Evolutionary conservation across 2,329 filamentous ascomycete species (phyloP).

Genomic region (Dothideomycetidae sp.): DNA sequence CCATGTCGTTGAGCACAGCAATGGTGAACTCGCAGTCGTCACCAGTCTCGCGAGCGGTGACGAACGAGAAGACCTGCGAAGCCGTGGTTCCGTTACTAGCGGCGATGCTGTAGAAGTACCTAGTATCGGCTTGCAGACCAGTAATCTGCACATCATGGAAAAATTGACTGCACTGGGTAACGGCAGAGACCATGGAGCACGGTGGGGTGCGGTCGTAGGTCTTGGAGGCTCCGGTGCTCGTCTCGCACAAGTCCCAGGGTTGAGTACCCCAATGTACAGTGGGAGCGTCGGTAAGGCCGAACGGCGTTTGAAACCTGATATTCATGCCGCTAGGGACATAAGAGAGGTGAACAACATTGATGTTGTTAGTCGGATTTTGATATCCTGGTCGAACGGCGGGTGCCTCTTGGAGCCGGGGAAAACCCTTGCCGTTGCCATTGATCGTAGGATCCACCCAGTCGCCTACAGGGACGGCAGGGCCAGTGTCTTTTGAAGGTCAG

Average conservation of each 20-base stretch:
- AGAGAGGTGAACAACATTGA: conserved; percentile 38
- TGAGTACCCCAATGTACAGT: conserved; percentile 30
- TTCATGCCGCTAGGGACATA: conserved; percentile 37
- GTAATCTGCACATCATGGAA: conserved; percentile 38
- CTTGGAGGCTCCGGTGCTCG: conserved; percentile 26
- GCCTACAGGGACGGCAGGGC: conserved; percentile 34
- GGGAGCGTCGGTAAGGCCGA: conserved; percentile 34
- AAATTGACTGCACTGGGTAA: conserved; percentile 38
- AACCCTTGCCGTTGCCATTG: conserved; percentile 40
- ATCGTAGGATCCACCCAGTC: conserved; percentile 38
- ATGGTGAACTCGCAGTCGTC: conserved; percentile 29
- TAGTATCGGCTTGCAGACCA: conserved; percentile 29
- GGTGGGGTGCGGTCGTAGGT: conserved; percentile 39
- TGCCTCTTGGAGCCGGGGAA: conserved; percentile 35
- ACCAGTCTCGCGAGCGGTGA: conserved; percentile 32
- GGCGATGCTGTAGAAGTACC: conserved; percentile 38
- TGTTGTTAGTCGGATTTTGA: conserved; percentile 34
- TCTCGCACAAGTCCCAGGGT: conserved; percentile 22
- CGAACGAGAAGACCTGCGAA: conserved; percentile 34
- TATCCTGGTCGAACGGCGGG: conserved; percentile 35
- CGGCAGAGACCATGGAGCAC: conserved; percentile 28
- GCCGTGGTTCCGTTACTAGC: conserved; percentile 37
- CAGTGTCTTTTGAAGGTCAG: too few species aligned
- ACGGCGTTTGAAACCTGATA: conserved; percentile 41
- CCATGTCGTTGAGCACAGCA: conserved; percentile 40